Base-by-base conservation (phyloP, 2,329 filamentous ascomycete species). In the Purpureocillium takamizusanense region DNA sequence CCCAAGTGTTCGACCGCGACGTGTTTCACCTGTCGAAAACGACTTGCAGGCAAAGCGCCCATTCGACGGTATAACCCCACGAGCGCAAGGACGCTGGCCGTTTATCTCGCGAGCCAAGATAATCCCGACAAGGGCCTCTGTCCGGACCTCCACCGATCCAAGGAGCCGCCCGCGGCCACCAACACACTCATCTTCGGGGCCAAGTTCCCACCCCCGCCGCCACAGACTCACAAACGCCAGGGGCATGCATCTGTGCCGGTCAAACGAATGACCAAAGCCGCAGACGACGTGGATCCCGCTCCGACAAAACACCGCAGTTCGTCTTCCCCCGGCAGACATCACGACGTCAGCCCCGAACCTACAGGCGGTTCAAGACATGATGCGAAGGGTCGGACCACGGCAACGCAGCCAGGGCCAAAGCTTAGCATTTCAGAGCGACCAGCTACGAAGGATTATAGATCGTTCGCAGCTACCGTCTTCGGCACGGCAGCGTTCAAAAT, bases 31-130 rank as follows among this genome's bases (percentile, higher is more conserved):
- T 87, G 77, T 56, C 78, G 84, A 39, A 83, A 75, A 58, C 75
- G 83, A 47, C 64, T 81, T 31, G 73, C 77, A 18, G 76, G 73
- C 27, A 76, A 77, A 46, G 74, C 74, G 1, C 86, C 86, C 3
- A 74, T 87, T 49, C 80, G 86, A 43, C 75, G 82, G 51, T 92
- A 89, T 51, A 94, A 83, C 41, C 74, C 82, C 16, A 78, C 87
- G 33, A 94, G 86, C 51, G 87, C 88, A 8, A 76, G 86, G 51
- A 86, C 84, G 2, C 63, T 95, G 25, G 88, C 88, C 11, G 76
- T 86, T 40, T 86, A 85, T 51, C 70, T 94, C 36, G 86, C 87
- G 9, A 85, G 82, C 51, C 80, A 87, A 53, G 83, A 89, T 50
- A 78, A 92, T 46, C 78, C 87, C 0, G 79, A 86, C 45, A 69